Percentiles rank a stretch among this genome's conserved stretches.
Evolutionary conservation across 768 basidiomycete genomes (phyloP).

Genomic region (Xerocomus brunneocitrinus): DNA sequence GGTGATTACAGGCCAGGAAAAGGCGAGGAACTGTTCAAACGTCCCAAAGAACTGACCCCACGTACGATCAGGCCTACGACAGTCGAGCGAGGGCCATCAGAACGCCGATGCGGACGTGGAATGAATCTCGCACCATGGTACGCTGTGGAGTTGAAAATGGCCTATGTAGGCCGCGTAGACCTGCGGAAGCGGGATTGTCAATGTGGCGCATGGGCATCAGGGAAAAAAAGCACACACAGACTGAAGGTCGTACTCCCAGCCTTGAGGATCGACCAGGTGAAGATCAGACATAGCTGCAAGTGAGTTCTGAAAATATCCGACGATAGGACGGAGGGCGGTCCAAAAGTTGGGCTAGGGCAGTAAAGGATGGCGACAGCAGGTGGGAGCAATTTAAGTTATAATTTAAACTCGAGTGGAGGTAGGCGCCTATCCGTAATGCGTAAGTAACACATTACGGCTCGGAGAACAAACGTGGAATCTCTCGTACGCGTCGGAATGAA

Average conservation of each 20-base stretch:
- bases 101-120: not conserved
- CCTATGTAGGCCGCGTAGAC: conserved; percentile 76
- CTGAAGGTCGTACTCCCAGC: conserved; percentile 79
- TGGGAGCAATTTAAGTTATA: conserved; percentile 12
- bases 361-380: not conserved
- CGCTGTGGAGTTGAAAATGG: conserved; percentile 64
- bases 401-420: conserved; percentile 11
- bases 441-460: conserved; percentile 20
- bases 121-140: conserved; percentile 51
- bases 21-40: conserved; percentile 74
- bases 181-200: conserved; percentile 24
- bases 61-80: conserved; percentile 65
- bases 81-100: not conserved
- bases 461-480: conserved; percentile 7
- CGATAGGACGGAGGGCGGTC: not conserved
- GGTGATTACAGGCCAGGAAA: conserved; percentile 80
- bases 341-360: not conserved
- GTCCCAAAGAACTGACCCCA: conserved; percentile 78
- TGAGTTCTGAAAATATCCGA: not conserved
- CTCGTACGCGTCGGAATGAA: conserved; percentile 14
- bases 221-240: conserved; percentile 45
- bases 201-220: not conserved
- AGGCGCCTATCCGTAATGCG: conserved; percentile 9
- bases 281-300: conserved; percentile 54
- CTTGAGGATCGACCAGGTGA: conserved; percentile 66